Percentiles rank a stretch among this genome's conserved stretches.
These are phyloP conservation scores for Nannizziopsis barbatae DNA, from an alignment of 2,329 filamentous ascomycete genomes.

Conservation along the genomic window DNA sequence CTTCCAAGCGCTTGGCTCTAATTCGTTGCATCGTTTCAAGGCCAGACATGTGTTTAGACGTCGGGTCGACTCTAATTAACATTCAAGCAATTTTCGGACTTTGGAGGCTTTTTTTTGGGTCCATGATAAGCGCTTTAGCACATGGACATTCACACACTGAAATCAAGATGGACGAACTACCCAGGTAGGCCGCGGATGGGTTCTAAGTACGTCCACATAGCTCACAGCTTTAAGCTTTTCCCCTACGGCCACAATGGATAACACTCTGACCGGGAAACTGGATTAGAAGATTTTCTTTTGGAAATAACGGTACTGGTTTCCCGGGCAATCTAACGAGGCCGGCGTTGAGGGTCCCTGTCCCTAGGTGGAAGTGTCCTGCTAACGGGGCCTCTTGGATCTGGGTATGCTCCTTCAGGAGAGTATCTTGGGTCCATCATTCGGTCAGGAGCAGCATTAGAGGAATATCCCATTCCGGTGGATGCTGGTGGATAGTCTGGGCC, in stretches of 20 bases:
- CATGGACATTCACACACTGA: too few species aligned
- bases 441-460: conserved; percentile 32
- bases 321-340: conserved; percentile 25
- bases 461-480: conserved; percentile 32
- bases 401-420: conserved; percentile 29
- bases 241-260: not conserved
- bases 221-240: not conserved
- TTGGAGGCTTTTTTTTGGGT: too few species aligned
- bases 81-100: not conserved
- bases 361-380: conserved; percentile 31
- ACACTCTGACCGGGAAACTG: not conserved
- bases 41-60: not conserved
- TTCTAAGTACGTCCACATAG: not conserved
- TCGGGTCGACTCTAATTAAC: conserved; percentile 2
- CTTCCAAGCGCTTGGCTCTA: not conserved
- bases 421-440: conserved; percentile 34
- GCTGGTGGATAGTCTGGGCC: conserved; percentile 33
- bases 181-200: too few species aligned
- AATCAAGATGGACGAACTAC: too few species aligned
- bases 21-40: not conserved
- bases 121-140: too few species aligned
- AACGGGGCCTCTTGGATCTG: conserved; percentile 23
- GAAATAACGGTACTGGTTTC: not conserved
- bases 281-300: too few species aligned
- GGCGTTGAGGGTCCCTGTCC: conserved; percentile 29